Base-by-base conservation (phyloP, 2,329 filamentous ascomycete genomes). In the Sclerotinia spermophila region DNA sequence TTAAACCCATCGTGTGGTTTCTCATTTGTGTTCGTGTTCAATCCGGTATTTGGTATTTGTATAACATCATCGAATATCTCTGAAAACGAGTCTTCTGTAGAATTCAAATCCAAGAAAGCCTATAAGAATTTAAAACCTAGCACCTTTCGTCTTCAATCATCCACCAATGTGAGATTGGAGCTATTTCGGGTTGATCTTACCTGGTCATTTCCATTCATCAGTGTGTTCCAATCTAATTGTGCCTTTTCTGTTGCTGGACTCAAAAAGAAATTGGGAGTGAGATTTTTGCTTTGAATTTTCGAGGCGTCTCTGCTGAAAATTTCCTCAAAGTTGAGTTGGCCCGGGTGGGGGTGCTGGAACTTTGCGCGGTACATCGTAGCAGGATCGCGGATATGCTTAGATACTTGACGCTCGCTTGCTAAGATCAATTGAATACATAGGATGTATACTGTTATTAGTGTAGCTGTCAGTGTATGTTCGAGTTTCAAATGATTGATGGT, bases 41-140 rank as follows among this genome's bases (percentile, higher is more conserved):
- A 10, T 40, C 1, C 11, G 7, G 48, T 27, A 13, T 40, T 51
- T 5, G 62, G 45, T 5, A 35, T 53, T 5, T 53, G 45, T 6
- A 65, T 40, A 35, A 53, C 17, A 27, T 65, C 45, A 19, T 65
- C 62, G n/a, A 65, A 65, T n/a, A 65, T 65, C 8, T 24, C 30
- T 3, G 27, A 38, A 17, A 65, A 51, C 8, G 45, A 38, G 53
- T 65, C 45, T 8, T 65, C 45, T 33, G 24, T 24, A 11, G 40
- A 17, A 27, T 65, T 24, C n/a, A 53, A 35, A 53, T 65, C 33
- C 17, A 19, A 6, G 15, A 65, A 65, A 27, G 62, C 33, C 62
- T 65, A 53, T 19, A 53, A 38, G 35, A 40, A 35, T 30, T 65
- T 24, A 65, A 53, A 53, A 53, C 17, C 62, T 30, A 53, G 33